A percentile compares a stretch with the other conserved stretches of the same genome.
These are phyloP conservation scores for Stentor coeruleus DNA, from an alignment of 73 alveolate species.

Conservation along the genomic window DNA sequence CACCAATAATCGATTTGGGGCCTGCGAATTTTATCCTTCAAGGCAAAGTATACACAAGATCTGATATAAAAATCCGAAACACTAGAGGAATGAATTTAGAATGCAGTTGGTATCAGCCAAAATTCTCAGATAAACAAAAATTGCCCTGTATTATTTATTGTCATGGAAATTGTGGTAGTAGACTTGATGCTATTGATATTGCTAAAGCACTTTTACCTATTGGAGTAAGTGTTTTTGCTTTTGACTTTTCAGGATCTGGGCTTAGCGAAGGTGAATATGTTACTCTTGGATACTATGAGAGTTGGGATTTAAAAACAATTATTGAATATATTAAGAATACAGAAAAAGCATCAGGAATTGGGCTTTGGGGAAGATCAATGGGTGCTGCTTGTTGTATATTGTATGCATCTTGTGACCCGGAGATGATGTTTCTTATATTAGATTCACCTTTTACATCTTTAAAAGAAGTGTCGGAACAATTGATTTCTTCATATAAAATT, in stretches of 20 bases:
- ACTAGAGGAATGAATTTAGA: background rate
- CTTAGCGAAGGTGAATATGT: conserved; percentile 35
- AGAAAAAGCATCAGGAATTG: conserved; percentile 54
- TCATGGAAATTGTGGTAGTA: conserved; percentile 37
- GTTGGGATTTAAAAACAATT: conserved; percentile 54
- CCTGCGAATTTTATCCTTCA: background rate
- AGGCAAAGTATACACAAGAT: background rate
- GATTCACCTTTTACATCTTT: conserved; percentile 60
- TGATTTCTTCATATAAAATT: conserved; percentile 36
- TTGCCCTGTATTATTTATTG: conserved; percentile 32
- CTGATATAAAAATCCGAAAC: background rate
- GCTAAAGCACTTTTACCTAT: conserved; percentile 14
- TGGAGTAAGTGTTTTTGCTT: conserved; percentile 29
- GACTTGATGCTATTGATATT: conserved; percentile 26
- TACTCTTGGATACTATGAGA: conserved; percentile 42
- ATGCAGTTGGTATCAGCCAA: conserved; percentile 1
- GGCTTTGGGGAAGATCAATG: conserved; percentile 76
- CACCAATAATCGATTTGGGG: conserved; percentile 2
- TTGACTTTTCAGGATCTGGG: conserved; percentile 35
- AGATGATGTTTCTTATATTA: conserved; percentile 38
- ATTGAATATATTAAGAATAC: conserved; percentile 45
- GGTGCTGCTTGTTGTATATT: conserved; percentile 75
- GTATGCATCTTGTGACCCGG: conserved; percentile 54
- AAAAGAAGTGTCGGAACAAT: conserved; percentile 37
- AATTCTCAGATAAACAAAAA: background rate